Conservation (phyloP, 140 eudicot genomes). For the Stevia rebaudiana region DNA sequence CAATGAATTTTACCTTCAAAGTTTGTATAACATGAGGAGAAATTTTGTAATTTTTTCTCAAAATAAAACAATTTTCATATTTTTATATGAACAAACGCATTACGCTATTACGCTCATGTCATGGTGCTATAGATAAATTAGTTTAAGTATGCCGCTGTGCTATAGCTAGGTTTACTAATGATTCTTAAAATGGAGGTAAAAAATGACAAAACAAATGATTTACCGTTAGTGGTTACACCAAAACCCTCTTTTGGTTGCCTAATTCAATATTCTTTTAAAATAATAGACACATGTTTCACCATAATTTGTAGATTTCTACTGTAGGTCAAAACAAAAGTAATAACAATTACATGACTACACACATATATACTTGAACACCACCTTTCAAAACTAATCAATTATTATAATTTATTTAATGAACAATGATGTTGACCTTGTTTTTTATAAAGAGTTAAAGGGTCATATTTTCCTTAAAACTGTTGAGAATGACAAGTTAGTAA, state of each 20-base stretch:
- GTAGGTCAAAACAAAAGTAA: not conserved
- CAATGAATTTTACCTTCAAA: no score
- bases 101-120: no score
- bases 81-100: no score
- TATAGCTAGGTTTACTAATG: no score
- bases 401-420: constrained; percentile 6
- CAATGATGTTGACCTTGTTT: constrained; percentile 7
- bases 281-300: not conserved
- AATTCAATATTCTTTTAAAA: not conserved
- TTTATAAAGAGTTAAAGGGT: constrained; percentile 5
- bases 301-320: not conserved
- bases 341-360: not conserved
- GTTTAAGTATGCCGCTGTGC: no score
- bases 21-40: no score
- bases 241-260: constrained; percentile 25
- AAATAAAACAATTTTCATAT: no score
- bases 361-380: not conserved
- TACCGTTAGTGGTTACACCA: constrained; percentile 40
- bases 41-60: no score
- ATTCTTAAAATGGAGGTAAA: no score
- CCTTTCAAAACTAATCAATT: not conserved
- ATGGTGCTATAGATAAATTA: no score
- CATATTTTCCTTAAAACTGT: constrained; percentile 14
- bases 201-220: not conserved
- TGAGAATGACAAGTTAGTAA: constrained; percentile 21